Conservation (phyloP, 106 monocot species). For the Allium cepa region DNA sequence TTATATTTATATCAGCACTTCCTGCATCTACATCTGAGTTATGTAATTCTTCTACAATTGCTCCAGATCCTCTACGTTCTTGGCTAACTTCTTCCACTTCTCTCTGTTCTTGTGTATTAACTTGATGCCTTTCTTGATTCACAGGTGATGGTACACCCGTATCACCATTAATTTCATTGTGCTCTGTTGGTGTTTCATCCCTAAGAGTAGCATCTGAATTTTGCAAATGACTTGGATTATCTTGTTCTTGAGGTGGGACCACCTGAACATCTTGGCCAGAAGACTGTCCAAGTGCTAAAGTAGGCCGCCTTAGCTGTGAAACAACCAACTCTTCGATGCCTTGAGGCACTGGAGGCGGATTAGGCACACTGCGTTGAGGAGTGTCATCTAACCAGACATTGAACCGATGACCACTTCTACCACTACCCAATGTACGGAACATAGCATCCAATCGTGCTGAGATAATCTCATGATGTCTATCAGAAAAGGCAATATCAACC, state of each 20-base stretch:
- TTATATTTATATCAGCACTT: slow-evolving; percentile 59
- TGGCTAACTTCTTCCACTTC: slow-evolving; percentile 95
- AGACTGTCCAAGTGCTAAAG: slow-evolving; percentile 48
- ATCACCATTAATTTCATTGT: slow-evolving; percentile 38
- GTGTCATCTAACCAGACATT: slow-evolving; percentile 91
- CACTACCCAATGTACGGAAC: slow-evolving; percentile 69
- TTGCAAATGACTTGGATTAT: slow-evolving; percentile 34
- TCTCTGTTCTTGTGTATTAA: slow-evolving; percentile 61
- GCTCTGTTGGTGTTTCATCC: slow-evolving; percentile 24
- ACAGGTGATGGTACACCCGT: slow-evolving; percentile 20
- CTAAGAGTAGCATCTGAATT: slow-evolving; percentile 27
- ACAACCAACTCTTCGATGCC: slow-evolving; percentile 88
- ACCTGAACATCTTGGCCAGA: slow-evolving; percentile 32
- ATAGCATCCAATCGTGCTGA: slow-evolving; percentile 86
- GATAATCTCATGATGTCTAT: slow-evolving; percentile 58
- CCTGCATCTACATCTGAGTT: slow-evolving; percentile 99
- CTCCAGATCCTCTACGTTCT: slow-evolving; percentile 94
- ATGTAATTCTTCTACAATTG: slow-evolving; percentile 83
- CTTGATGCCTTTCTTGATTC: slow-evolving; percentile 35
- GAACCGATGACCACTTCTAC: slow-evolving; percentile 76
- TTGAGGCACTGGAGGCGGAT: slow-evolving; percentile 59
- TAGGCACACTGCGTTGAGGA: slow-evolving; percentile 53
- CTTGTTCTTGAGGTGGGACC: slow-evolving; percentile 25
- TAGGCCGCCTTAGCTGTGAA: slow-evolving; percentile 74
- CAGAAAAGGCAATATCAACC: slow-evolving; percentile 84